Base-by-base conservation (phyloP, 1,139 yeast species). In the Suhomyces atakaporum region DNA sequence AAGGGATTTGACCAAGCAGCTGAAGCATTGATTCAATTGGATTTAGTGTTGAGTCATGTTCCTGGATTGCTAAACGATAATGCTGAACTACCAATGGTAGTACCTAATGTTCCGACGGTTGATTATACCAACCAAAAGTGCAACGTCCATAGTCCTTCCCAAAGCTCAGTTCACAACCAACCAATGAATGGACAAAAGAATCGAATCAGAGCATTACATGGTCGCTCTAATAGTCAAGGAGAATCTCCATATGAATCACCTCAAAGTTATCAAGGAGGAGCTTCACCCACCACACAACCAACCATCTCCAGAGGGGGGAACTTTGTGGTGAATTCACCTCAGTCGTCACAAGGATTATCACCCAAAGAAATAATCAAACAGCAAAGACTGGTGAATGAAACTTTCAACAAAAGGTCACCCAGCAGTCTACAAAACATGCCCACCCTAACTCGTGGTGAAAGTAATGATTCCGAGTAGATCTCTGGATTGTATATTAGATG, bases 1-100 rank as follows among this genome's bases (percentile, higher is more conserved):
- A 79, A 80, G 43, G 84, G 87, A 11, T 87, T 86, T 54, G 84
- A 77, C 29, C 88, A 84, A 45, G 87, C 85, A 24, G 78, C 78
- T 12, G 78, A 74, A 40, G 95, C 95, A 0, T 62, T 87, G 36
- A 65, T 67, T 36, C 76, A 81, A 50, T 73, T 87, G 41, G 92
- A 86, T 55, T 66, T 79, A 49, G 72, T 84, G 6, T 60, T 83
- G 35, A 65, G 68, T 24, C 86, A 82, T 43, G 75, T 84, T 22
- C 90, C 90, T 0, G 90, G 87, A 0, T 58, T 84, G 23, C 57
- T 81, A 27, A 70, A 66, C 30, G 82, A 75, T 34, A 58, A 59
- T 36, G 50, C 56, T 2, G 77, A 70, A 20, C 48, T 67, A 33
- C 73, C 77, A 3, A 58, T 66, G 53, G 55, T 65, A 25, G 58